These are phyloP conservation scores for Tillandsia leiboldiana DNA, from an alignment of 176 grass and related monocot species.

Conservation along the genomic window DNA sequence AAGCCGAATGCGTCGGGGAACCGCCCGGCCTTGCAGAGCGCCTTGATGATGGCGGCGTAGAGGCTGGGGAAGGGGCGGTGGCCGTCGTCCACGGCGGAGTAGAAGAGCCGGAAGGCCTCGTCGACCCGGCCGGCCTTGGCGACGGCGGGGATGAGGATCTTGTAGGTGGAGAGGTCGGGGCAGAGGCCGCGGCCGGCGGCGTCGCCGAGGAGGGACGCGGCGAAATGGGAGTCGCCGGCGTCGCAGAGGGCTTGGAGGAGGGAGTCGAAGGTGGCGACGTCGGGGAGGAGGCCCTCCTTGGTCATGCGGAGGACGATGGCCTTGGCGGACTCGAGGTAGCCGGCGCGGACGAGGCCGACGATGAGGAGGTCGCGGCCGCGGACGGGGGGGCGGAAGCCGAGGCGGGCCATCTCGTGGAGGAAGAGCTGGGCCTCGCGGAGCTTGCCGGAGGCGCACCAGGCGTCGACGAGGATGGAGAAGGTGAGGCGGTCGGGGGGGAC, in stretches of 20 bases:
- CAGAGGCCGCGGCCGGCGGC: slow-evolving; percentile 56
- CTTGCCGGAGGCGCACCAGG: slow-evolving; percentile 85
- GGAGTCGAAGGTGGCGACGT: slow-evolving; percentile 82
- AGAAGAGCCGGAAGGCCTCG: slow-evolving; percentile 64
- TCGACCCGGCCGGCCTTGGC: slow-evolving; percentile 77
- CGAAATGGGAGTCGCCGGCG: slow-evolving; percentile 50
- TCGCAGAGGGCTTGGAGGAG: slow-evolving; percentile 67
- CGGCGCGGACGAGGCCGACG: slow-evolving; percentile 72
- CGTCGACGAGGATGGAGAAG: slow-evolving; percentile 83
- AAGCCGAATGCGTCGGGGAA: slow-evolving; percentile 68
- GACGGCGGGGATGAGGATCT: slow-evolving; percentile 74
- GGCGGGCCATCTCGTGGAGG: slow-evolving; percentile 78
- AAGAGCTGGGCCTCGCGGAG: slow-evolving; percentile 79
- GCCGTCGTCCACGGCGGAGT: slow-evolving; percentile 62
- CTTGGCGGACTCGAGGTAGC: slow-evolving; percentile 73
- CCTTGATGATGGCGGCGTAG: slow-evolving; percentile 83
- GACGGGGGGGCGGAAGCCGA: slow-evolving; percentile 68
- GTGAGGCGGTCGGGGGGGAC: slow-evolving; percentile 64
- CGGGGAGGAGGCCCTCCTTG: slow-evolving; percentile 88
- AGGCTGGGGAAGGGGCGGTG: slow-evolving; percentile 77
- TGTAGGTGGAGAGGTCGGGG: slow-evolving; percentile 92
- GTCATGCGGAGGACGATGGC: slow-evolving; percentile 79
- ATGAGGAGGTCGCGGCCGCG: slow-evolving; percentile 75
- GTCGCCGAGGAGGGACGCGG: slow-evolving; percentile 52
- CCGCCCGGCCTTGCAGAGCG: slow-evolving; percentile 64